Base-by-base conservation (phyloP, 1,284 basidiomycete species). In the Ustilago nuda region DNA sequence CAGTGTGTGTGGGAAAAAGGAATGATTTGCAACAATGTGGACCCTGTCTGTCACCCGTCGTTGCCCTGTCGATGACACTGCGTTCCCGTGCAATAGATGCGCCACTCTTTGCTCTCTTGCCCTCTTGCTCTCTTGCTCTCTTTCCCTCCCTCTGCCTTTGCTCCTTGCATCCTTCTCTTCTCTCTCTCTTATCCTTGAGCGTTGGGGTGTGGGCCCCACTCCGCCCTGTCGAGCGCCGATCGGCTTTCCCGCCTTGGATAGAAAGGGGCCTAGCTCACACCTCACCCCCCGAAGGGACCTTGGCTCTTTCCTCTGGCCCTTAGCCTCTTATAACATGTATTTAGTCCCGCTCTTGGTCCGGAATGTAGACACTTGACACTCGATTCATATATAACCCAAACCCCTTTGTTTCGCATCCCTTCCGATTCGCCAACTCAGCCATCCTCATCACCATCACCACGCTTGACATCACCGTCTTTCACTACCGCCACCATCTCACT, bases 371-470 rank as follows among this genome's bases (percentile, higher is more conserved):
- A 23, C 13, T 30, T n/a, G 9, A n/a, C 48, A 15, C 27, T 27
- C 15, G 48, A 50, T 27, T 50, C 48, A 50, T 50, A 50, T 50
- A 50, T 50, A 50, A 50, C 15, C 30, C 23, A 27, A 32, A 50
- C 23, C 48, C 48, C 15, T n/a, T 32, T 32, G 8, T 27, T 32
- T 32, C 23, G 27, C 48, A 50, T 50, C 48, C 27, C n/a, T 30
- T 32, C 27, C 48, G 45, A 48, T 30, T 30, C 48, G 7, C 27
- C 48, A 27, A 50, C 48, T 50, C 48, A 50, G 48, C 48, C 48
- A 30, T 50, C 30, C 30, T 50, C 6, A 12, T 32, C 27, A 32
- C 30, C 13, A 27, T 32, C 27, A 32, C 30, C 13, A 27, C 23
- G 23, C 23, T 27, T 27, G 23, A 27, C 43, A 45, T 45, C 43